Evolutionary conservation across 75 land plant genomes (phyloP).

Genomic region (Ceratopteris richardii): DNA sequence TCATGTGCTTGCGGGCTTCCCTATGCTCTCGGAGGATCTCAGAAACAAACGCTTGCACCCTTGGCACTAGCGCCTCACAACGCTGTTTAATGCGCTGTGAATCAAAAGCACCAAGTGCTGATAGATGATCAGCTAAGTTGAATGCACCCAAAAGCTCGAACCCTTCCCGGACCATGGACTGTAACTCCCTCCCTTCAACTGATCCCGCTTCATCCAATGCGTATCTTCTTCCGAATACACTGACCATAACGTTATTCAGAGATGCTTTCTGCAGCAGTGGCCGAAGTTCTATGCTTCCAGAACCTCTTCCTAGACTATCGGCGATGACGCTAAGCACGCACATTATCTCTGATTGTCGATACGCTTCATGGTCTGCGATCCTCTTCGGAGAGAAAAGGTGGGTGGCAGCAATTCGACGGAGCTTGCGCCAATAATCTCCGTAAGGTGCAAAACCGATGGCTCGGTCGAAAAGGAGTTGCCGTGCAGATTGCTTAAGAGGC

Average conservation of each 20-base stretch:
- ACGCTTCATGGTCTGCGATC: conserved; percentile 25
- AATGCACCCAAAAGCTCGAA: conserved; percentile 61
- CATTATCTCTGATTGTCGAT: conserved; percentile 15
- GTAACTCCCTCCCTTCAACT: conserved; percentile 4
- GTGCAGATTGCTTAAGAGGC: conserved; percentile 65
- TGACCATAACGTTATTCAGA: conserved; percentile 58
- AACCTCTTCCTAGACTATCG: conserved; percentile 7
- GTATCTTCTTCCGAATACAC: conserved; percentile 55
- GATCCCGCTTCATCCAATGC: conserved; percentile 5
- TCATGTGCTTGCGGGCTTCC: no score
- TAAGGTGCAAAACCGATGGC: conserved; percentile 76
- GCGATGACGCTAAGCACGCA: conserved; percentile 24
- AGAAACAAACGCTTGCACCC: conserved; percentile 18
- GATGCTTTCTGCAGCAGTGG: conserved; percentile 50
- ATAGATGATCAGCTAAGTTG: conserved; percentile 66
- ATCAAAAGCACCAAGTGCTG: conserved; percentile 10
- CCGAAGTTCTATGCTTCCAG: conserved; percentile 3
- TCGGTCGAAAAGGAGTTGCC: conserved; percentile 53
- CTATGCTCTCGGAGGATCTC: conserved; percentile 23
- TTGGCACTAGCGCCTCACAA: conserved; percentile 20
- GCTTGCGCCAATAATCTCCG: conserved; percentile 59
- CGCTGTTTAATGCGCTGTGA: conserved; percentile 15
- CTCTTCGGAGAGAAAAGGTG: conserved; percentile 49
- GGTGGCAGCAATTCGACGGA: conserved; percentile 51
- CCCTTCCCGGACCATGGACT: conserved; percentile 58